phyloP scores from a whole-genome alignment of 164 flowering plant genomes.

The Malania oleifera region DNA sequence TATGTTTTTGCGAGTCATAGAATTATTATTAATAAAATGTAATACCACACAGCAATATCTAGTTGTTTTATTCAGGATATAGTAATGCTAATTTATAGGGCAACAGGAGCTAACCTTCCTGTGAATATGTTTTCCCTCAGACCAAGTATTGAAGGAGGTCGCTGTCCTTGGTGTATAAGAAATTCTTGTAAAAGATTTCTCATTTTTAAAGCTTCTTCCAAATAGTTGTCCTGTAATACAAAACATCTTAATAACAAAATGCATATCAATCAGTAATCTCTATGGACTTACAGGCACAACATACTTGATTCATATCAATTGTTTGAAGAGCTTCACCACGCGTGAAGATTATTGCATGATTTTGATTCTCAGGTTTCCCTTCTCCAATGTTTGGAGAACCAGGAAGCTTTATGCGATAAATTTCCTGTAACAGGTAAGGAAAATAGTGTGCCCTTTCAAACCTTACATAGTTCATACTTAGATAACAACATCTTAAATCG shows the following conservation, averaged over 20 bases:
- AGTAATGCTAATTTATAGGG: too few species aligned
- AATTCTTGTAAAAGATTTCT: constrained; percentile 62
- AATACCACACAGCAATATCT: too few species aligned
- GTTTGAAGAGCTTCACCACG: constrained; percentile 65
- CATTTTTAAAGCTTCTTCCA: constrained; percentile 75
- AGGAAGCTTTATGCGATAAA: constrained; percentile 57
- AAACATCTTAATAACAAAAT: neutral
- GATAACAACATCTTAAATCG: too few species aligned
- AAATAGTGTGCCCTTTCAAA: too few species aligned
- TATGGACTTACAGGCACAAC: neutral
- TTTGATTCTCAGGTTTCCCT: constrained; percentile 69
- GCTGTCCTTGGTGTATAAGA: constrained; percentile 34
- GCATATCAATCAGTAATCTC: neutral
- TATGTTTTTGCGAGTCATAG: too few species aligned
- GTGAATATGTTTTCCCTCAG: constrained; percentile 67
- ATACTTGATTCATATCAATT: constrained; percentile 68
- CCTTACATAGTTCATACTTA: too few species aligned
- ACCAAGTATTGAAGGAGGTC: constrained; percentile 58
- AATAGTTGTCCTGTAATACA: constrained; percentile 46
- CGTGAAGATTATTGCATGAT: constrained; percentile 64
- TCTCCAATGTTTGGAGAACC: constrained; percentile 55
- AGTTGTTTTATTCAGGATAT: too few species aligned
- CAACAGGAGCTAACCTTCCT: constrained; percentile 34
- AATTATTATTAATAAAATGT: too few species aligned
- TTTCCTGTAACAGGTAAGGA: constrained; percentile 31